Evolutionary conservation across 1,284 basidiomycete genomes (phyloP).

Genomic region (Butyriboletus appendiculatus): DNA sequence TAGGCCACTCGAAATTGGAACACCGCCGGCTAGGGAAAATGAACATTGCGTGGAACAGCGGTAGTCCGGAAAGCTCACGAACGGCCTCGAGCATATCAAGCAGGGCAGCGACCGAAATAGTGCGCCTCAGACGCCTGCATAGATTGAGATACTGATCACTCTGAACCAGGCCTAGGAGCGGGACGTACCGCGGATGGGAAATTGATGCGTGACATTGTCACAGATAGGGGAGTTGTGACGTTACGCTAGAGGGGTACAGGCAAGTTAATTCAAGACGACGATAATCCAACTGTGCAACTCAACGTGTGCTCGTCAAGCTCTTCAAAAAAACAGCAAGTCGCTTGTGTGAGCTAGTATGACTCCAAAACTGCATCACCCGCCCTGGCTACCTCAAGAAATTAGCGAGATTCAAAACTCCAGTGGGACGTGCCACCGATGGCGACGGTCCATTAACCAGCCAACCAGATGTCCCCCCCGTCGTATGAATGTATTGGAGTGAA

Average conservation of each 20-base stretch:
- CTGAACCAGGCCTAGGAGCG: neutral
- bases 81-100: neutral
- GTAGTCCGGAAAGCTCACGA: neutral
- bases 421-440: neutral
- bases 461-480: conserved; percentile 23
- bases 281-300: conserved; percentile 26
- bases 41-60: neutral
- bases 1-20: conserved; percentile 16
- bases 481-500: conserved; percentile 30
- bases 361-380: conserved; percentile 8
- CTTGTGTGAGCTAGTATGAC: conserved; percentile 33
- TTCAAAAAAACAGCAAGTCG: conserved; percentile 23
- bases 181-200: conserved; percentile 21
- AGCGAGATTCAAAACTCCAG: conserved; percentile 1
- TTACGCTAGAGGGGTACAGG: conserved; percentile 26
- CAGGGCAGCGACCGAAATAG: neutral
- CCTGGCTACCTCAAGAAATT: conserved; percentile 12
- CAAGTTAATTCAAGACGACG: conserved; percentile 35
- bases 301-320: conserved; percentile 34
- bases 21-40: conserved; percentile 4
- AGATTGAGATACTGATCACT: conserved; percentile 1
- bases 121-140: conserved; percentile 1
- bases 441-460: conserved; percentile 1
- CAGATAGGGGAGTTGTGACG: conserved; percentile 34
- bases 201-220: conserved; percentile 25